Conservation (phyloP, 352 stramenopile species). For the Pythium folliculosum region DNA sequence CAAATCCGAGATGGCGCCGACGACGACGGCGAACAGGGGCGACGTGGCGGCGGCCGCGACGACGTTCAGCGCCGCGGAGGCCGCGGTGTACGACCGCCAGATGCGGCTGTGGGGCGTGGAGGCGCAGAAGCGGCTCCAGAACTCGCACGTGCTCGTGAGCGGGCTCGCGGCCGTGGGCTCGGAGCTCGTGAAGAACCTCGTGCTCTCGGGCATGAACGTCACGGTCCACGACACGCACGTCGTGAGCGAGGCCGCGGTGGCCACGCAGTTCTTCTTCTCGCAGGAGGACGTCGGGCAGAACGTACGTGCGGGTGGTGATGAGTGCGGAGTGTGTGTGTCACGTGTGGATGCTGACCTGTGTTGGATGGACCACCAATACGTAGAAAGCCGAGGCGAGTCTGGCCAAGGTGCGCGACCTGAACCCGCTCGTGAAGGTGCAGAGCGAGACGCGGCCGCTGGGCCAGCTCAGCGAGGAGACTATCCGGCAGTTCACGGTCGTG, state of each 20-base stretch:
- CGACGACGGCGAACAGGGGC: neutral
- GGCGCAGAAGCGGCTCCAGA: constrained; percentile 93
- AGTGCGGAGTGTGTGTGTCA: neutral
- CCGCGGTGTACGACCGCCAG: constrained; percentile 97
- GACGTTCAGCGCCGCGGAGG: constrained; percentile 83
- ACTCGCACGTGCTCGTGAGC: constrained; percentile 87
- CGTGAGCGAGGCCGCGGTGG: constrained; percentile 49
- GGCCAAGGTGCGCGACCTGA: constrained; percentile 91
- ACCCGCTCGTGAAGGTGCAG: constrained; percentile 90
- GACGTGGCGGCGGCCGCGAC: neutral
- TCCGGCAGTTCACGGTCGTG: constrained; percentile 89
- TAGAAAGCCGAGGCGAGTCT: constrained; percentile 80
- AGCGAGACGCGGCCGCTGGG: constrained; percentile 68
- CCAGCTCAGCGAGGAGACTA: constrained; percentile 64
- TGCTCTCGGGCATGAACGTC: constrained; percentile 94
- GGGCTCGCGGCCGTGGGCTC: constrained; percentile 82
- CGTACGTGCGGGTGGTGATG: constrained; percentile 30
- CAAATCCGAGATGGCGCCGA: constrained; percentile 18
- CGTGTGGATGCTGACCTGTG: too few species aligned
- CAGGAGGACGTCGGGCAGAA: constrained; percentile 72
- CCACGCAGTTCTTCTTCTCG: constrained; percentile 87
- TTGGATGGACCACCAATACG: neutral
- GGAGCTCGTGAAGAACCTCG: constrained; percentile 97
- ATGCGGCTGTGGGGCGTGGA: constrained; percentile 99
- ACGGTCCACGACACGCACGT: constrained; percentile 88